phyloP scores from a whole-genome alignment of 805 yeast genomes.

The Cephaloascus albidus region DNA sequence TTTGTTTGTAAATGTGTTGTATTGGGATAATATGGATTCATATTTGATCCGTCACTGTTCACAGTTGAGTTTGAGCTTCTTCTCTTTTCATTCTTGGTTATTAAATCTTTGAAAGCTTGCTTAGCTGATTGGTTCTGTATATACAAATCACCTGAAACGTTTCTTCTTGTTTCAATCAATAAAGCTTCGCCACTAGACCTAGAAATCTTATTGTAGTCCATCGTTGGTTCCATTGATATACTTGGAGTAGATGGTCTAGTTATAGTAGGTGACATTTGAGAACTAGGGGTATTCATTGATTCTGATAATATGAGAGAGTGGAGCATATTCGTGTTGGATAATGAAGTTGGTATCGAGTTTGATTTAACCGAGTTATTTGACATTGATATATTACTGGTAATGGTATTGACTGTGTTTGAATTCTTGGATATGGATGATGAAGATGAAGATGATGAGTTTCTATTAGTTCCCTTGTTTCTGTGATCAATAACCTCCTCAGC shows the following conservation, averaged over 20 bases:
- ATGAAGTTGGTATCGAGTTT: neutral
- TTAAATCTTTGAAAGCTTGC: slow-evolving; percentile 33
- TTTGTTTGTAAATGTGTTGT: neutral
- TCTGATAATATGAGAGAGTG: slow-evolving; percentile 25
- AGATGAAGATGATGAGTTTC: neutral
- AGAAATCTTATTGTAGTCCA: slow-evolving; percentile 5
- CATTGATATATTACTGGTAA: neutral
- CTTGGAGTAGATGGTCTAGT: slow-evolving; percentile 1
- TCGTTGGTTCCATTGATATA: slow-evolving; percentile 4
- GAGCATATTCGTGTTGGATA: slow-evolving; percentile 3
- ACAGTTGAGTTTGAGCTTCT: slow-evolving; percentile 7
- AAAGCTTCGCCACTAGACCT: slow-evolving; percentile 23
- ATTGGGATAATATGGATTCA: neutral
- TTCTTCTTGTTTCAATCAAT: slow-evolving; percentile 33
- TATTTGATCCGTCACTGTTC: neutral
- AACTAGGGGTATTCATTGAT: slow-evolving; percentile 10
- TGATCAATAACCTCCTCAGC: neutral
- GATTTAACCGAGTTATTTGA: neutral
- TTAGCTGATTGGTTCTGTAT: slow-evolving; percentile 29
- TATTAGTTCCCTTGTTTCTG: slow-evolving; percentile 8
- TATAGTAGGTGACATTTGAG: slow-evolving; percentile 1
- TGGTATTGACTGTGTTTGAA: neutral
- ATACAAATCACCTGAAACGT: slow-evolving; percentile 35
- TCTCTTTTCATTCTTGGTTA: slow-evolving; percentile 28
- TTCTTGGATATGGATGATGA: neutral